A percentile compares a stretch with the other conserved stretches of the same genome.
phyloP scores from a whole-genome alignment of 2,329 filamentous ascomycete species.

The Purpureocillium lavendulum region DNA sequence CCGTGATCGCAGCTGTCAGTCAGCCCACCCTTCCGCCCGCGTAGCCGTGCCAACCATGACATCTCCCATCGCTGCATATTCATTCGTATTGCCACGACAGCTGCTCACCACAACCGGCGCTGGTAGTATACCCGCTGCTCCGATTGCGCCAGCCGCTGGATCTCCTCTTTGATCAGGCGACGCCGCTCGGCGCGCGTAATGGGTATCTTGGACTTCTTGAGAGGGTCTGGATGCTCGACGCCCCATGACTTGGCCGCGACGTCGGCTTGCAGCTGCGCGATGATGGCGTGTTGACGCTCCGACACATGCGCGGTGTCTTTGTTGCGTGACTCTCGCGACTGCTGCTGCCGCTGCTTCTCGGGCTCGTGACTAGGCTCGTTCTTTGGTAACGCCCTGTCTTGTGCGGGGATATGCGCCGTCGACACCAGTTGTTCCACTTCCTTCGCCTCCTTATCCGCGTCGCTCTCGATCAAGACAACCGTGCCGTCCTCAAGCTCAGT shows the following conservation, averaged over 20 bases:
- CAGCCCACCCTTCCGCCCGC: too few relatives aligned
- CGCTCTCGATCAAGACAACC: constrained; percentile 28
- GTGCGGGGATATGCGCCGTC: constrained; percentile 14
- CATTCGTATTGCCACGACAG: too few relatives aligned
- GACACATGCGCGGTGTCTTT: constrained; percentile 10
- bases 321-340: neutral
- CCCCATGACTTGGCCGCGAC: constrained; percentile 23
- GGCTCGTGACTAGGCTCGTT: neutral
- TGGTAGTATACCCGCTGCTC: constrained; percentile 44
- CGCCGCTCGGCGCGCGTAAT: constrained; percentile 45
- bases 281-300: constrained; percentile 19
- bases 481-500: constrained; percentile 39
- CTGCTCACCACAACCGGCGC: constrained; percentile 41
- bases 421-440: constrained; percentile 15
- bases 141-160: constrained; percentile 36
- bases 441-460: constrained; percentile 19
- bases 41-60: too few relatives aligned
- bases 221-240: constrained; percentile 25
- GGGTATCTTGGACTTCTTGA: constrained; percentile 33
- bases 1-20: too few relatives aligned
- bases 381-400: neutral
- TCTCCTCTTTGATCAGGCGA: constrained; percentile 49
- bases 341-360: constrained; percentile 9
- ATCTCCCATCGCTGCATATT: too few relatives aligned
- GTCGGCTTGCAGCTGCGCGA: constrained; percentile 22